Evolutionary conservation across 2,329 filamentous ascomycete species (phyloP).

Genomic region (Emergomyces orientalis): DNA sequence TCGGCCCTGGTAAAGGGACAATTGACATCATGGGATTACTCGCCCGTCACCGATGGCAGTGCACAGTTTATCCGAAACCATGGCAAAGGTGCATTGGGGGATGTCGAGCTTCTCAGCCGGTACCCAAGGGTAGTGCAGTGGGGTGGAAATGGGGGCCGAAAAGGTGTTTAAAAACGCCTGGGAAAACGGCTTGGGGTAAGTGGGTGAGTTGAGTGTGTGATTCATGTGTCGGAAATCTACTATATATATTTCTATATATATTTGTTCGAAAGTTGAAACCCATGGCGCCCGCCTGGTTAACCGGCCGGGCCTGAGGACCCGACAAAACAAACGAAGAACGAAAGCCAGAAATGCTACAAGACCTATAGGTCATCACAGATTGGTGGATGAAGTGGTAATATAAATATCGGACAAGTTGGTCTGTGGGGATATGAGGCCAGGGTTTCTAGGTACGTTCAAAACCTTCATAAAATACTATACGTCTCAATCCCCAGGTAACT

Average conservation of each 20-base stretch:
- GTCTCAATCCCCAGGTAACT: neutral
- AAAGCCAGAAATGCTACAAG: neutral
- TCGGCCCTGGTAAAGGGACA: slow-evolving; percentile 64
- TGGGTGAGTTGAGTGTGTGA: neutral
- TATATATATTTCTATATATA: neutral
- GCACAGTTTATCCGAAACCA: slow-evolving; percentile 64
- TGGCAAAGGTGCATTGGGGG: slow-evolving; percentile 33
- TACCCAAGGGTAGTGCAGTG: slow-evolving; percentile 28
- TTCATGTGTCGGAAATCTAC: neutral
- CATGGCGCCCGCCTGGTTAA: neutral
- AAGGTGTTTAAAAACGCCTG: slow-evolving; percentile 7
- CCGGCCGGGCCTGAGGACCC: neutral
- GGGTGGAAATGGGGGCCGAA: slow-evolving; percentile 10
- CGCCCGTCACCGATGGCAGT: slow-evolving; percentile 48
- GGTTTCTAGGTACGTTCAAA: neutral
- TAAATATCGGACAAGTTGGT: neutral
- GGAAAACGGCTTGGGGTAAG: neutral
- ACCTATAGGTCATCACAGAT: too few relatives aligned
- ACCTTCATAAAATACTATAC: neutral
- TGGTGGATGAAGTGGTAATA: neutral
- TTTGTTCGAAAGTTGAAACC: neutral
- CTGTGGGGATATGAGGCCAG: neutral
- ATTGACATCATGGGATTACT: slow-evolving; percentile 77
- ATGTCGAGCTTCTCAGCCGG: slow-evolving; percentile 34
- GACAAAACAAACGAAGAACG: neutral